Conservation (phyloP, 257 asterid genomes). For the Solanum lycopersicoides region DNA sequence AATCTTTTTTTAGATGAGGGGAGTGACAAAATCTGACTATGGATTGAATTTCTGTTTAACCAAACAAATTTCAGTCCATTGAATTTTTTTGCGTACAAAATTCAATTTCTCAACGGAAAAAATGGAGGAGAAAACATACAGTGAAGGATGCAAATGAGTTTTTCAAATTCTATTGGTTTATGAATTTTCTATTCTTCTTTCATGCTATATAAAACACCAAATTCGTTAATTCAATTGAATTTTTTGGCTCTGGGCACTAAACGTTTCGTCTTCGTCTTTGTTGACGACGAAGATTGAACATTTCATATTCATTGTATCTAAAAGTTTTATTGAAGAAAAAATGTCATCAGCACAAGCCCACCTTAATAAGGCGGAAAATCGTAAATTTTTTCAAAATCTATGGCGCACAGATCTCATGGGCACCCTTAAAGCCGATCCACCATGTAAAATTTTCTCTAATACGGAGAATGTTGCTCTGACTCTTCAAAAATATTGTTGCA, state of each 20-base stretch:
- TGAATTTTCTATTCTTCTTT: not conserved
- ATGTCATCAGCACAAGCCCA: constrained; percentile 6
- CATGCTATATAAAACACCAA: no score
- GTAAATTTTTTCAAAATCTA: constrained; percentile 6
- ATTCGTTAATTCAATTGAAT: not conserved
- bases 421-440: constrained; percentile 13
- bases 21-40: not conserved
- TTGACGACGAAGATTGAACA: not conserved
- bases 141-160: not conserved
- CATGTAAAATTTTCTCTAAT: not conserved
- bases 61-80: not conserved
- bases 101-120: not conserved
- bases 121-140: not conserved
- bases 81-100: not conserved
- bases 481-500: not conserved
- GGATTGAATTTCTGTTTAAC: not conserved
- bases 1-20: not conserved
- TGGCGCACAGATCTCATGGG: constrained; percentile 25
- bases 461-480: no score
- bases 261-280: not conserved
- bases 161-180: not conserved
- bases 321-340: not conserved
- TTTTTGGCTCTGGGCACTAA: not conserved
- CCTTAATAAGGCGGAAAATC: constrained; percentile 11
- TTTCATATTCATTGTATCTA: not conserved